Percentiles rank a stretch among this genome's conserved stretches.
phyloP scores from a whole-genome alignment of 805 yeast genomes.

The Zygosaccharomyces kombuchaensis region DNA sequence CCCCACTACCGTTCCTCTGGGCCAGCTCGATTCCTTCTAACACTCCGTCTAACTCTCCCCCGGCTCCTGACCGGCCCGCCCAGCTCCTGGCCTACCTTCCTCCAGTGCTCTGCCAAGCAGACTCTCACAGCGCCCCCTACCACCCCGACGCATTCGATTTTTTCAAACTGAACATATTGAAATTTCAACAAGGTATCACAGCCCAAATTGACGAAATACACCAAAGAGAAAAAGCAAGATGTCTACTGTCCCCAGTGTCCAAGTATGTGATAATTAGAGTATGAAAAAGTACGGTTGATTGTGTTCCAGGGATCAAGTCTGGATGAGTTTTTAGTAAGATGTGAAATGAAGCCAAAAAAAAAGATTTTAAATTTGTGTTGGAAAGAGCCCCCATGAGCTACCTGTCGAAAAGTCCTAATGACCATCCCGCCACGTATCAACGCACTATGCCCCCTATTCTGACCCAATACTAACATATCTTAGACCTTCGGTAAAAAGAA shows the following conservation, averaged over 20 bases:
- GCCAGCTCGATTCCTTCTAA: background rate
- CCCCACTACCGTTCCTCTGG: background rate
- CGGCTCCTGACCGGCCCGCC: background rate
- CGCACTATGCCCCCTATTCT: constrained; percentile 13
- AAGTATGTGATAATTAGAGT: constrained; percentile 52
- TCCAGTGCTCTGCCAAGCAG: background rate
- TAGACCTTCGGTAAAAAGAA: constrained; percentile 99
- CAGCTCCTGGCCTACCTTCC: background rate
- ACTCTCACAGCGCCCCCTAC: background rate
- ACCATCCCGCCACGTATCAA: background rate
- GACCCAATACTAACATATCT: background rate
- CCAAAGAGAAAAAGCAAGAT: constrained; percentile 39
- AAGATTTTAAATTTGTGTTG: too few relatives aligned
- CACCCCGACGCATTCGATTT: constrained; percentile 1
- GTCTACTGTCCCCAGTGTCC: constrained; percentile 83
- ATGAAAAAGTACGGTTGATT: background rate
- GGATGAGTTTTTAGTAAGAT: background rate
- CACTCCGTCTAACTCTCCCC: background rate
- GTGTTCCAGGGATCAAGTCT: background rate
- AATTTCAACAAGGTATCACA: constrained; percentile 9
- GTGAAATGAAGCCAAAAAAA: background rate
- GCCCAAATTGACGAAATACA: constrained; percentile 17
- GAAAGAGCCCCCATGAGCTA: too few relatives aligned
- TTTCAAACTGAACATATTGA: constrained; percentile 5
- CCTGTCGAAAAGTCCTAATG: background rate